These are phyloP conservation scores for Teratosphaeria viscida DNA, from an alignment of 2,329 filamentous ascomycete genomes.

Conservation along the genomic window DNA sequence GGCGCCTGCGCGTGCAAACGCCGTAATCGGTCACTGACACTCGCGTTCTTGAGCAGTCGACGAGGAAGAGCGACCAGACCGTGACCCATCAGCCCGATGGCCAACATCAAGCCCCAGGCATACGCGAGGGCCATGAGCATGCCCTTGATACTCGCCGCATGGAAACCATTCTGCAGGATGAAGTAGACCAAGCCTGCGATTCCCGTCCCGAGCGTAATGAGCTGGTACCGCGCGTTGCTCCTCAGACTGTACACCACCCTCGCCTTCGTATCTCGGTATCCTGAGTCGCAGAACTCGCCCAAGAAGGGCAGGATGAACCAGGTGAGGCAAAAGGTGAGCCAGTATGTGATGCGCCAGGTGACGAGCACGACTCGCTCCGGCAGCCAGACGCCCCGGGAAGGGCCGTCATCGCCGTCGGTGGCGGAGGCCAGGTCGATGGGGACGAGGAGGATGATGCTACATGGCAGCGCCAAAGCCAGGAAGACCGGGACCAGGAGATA, in stretches of 20 bases:
- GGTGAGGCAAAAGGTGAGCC: slow-evolving; percentile 89
- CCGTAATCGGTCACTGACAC: slow-evolving; percentile 61
- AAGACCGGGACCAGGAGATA: slow-evolving; percentile 90
- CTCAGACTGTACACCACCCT: slow-evolving; percentile 76
- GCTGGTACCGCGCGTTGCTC: slow-evolving; percentile 79
- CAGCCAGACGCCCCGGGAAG: slow-evolving; percentile 73
- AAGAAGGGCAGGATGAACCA: slow-evolving; percentile 94
- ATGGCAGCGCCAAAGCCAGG: slow-evolving; percentile 85
- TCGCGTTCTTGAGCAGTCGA: slow-evolving; percentile 67
- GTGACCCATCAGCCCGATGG: slow-evolving; percentile 96
- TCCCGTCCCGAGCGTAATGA: slow-evolving; percentile 62
- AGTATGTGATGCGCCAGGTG: slow-evolving; percentile 91
- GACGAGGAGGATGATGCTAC: slow-evolving; percentile 81
- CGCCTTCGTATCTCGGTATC: slow-evolving; percentile 75
- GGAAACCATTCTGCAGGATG: slow-evolving; percentile 65
- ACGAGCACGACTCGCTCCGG: slow-evolving; percentile 68
- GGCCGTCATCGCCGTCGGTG: slow-evolving; percentile 52
- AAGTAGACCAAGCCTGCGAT: slow-evolving; percentile 71
- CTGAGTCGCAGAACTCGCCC: slow-evolving; percentile 88
- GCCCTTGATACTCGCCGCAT: slow-evolving; percentile 63
- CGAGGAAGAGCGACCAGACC: slow-evolving; percentile 86
- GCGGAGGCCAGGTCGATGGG: slow-evolving; percentile 87
- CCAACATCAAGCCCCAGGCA: slow-evolving; percentile 81
- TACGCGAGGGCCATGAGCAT: slow-evolving; percentile 90
- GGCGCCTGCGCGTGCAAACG: slow-evolving; percentile 71